A percentile compares a stretch with the other conserved stretches of the same genome.
These are phyloP conservation scores for Seiridium cupressi DNA, from an alignment of 2,329 filamentous ascomycete species.

Conservation along the genomic window DNA sequence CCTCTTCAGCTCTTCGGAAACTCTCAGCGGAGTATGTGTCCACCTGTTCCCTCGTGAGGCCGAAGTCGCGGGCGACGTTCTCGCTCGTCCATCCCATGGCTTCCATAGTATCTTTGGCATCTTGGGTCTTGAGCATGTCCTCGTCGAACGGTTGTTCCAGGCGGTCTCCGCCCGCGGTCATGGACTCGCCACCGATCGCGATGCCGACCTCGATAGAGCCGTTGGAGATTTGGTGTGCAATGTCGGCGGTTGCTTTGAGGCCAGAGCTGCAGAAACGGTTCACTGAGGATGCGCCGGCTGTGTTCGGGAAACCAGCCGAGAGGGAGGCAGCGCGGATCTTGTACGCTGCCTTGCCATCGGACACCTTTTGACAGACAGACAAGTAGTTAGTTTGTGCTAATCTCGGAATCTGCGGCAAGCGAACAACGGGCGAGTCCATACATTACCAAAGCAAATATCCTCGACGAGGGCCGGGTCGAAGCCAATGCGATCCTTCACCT, in stretches of 20 bases:
- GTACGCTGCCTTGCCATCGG: constrained; percentile 83
- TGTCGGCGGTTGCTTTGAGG: constrained; percentile 91
- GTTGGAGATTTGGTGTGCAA: constrained; percentile 79
- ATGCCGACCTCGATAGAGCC: constrained; percentile 86
- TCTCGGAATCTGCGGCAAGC: not conserved
- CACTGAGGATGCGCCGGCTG: constrained; percentile 73
- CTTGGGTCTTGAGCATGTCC: constrained; percentile 70
- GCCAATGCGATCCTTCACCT: constrained; percentile 69
- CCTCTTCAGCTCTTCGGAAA: constrained; percentile 81
- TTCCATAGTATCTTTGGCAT: constrained; percentile 82
- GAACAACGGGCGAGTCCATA: constrained; percentile 39
- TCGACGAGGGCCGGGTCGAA: constrained; percentile 80
- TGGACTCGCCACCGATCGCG: constrained; percentile 84
- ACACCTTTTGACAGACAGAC: constrained; percentile 54
- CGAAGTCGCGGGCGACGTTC: constrained; percentile 91
- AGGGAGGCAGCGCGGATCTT: constrained; percentile 85
- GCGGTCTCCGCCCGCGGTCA: constrained; percentile 72
- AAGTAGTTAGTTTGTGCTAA: not conserved
- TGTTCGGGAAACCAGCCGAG: constrained; percentile 92
- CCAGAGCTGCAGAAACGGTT: constrained; percentile 99
- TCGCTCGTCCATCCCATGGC: constrained; percentile 98
- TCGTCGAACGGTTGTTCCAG: constrained; percentile 74
- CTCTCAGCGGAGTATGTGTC: constrained; percentile 85
- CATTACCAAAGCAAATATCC: constrained; percentile 91
- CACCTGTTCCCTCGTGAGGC: constrained; percentile 75